Conservation (phyloP, 164 flowering plant species). For the Akebia trifoliata region DNA sequence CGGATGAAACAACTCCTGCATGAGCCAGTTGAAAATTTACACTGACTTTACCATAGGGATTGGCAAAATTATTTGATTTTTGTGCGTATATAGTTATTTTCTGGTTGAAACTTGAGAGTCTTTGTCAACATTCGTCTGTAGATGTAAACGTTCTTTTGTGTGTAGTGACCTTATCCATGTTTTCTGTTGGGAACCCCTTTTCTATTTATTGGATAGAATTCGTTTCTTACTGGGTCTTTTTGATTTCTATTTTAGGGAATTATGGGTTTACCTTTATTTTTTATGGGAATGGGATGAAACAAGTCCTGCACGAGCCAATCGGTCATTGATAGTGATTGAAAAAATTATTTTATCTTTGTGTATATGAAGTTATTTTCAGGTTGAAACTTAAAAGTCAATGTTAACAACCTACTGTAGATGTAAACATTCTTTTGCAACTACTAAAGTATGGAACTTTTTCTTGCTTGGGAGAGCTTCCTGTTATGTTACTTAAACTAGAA, state of each 20-base stretch:
- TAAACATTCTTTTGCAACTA: neutral
- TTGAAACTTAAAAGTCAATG: neutral
- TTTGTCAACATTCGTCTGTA: neutral
- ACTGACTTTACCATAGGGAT: neutral
- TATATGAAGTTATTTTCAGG: too few relatives aligned
- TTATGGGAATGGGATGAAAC: neutral
- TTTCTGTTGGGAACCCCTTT: neutral
- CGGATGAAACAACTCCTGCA: neutral
- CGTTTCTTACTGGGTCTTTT: neutral
- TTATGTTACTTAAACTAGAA: too few relatives aligned
- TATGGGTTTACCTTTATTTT: neutral
- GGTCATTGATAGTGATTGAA: neutral
- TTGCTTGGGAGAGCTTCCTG: too few relatives aligned
- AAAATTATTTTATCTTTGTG: neutral
- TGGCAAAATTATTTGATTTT: neutral
- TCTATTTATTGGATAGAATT: too few relatives aligned
- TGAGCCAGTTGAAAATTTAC: neutral
- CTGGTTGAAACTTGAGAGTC: neutral
- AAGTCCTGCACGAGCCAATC: neutral
- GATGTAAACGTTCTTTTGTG: neutral
- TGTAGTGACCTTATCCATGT: neutral
- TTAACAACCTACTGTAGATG: slow-evolving; percentile 3
- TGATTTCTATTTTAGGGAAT: neutral
- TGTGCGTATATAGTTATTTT: neutral
- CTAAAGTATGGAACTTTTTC: neutral